phyloP scores from a whole-genome alignment of 1,284 basidiomycete species.

The Heterobasidion occidentale region DNA sequence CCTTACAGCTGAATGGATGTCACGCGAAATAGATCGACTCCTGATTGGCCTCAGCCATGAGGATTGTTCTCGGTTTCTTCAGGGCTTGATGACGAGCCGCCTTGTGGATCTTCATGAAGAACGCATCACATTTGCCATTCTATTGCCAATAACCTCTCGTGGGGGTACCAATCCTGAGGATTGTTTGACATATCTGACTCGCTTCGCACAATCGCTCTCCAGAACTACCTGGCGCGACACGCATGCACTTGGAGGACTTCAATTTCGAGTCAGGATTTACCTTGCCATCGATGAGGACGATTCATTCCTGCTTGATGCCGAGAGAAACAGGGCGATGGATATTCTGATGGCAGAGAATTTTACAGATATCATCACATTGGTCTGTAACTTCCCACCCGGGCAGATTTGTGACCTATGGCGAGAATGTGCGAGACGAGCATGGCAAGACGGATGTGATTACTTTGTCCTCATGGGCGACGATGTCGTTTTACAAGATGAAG shows the following conservation, averaged over 20 bases:
- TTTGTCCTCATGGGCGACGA: slow-evolving; percentile 52
- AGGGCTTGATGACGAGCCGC: slow-evolving; percentile 22
- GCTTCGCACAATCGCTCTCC: slow-evolving; percentile 35
- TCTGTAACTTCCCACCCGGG: slow-evolving; percentile 31
- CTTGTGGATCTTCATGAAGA: slow-evolving; percentile 29
- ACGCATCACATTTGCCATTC: slow-evolving; percentile 37
- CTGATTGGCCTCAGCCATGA: slow-evolving; percentile 9
- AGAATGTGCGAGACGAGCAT: slow-evolving; percentile 38
- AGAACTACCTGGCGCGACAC: slow-evolving; percentile 41
- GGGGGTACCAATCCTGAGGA: slow-evolving; percentile 23
- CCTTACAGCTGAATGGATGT: slow-evolving; percentile 39
- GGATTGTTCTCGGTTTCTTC: slow-evolving; percentile 11
- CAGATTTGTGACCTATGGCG: slow-evolving; percentile 49
- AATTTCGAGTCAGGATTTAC: slow-evolving; percentile 36
- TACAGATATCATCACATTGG: slow-evolving; percentile 23
- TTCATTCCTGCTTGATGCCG: slow-evolving; percentile 23
- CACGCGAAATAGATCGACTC: slow-evolving; percentile 23
- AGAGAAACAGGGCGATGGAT: slow-evolving; percentile 27
- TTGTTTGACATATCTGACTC: slow-evolving; percentile 33
- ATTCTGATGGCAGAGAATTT: slow-evolving; percentile 30
- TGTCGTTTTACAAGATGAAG: slow-evolving; percentile 37
- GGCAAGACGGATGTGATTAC: slow-evolving; percentile 40
- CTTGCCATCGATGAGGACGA: slow-evolving; percentile 48
- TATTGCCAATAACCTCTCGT: slow-evolving; percentile 51
- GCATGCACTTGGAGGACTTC: slow-evolving; percentile 20